A percentile compares a stretch with the other conserved stretches of the same genome.
Evolutionary conservation across 441 rosid species (phyloP).

Genomic region (Erysimum cheiri): DNA sequence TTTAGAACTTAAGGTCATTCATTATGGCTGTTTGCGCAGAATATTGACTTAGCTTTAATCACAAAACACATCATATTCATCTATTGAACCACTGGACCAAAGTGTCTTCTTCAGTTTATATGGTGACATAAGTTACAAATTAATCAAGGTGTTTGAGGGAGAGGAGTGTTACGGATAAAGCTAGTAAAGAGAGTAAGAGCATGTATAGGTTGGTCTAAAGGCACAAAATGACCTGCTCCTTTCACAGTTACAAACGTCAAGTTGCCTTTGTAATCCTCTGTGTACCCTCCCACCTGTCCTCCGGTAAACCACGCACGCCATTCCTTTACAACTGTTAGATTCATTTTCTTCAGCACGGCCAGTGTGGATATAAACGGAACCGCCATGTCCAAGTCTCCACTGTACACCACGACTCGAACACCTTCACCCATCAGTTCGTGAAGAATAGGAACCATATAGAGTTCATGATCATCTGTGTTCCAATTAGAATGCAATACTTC

Average conservation of each 20-base stretch:
- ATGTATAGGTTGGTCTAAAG: constrained; percentile 60
- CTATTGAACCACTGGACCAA: too few relatives aligned
- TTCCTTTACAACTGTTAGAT: constrained; percentile 49
- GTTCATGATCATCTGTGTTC: neutral
- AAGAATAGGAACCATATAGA: constrained; percentile 53
- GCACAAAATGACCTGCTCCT: constrained; percentile 78
- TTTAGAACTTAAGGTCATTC: too few relatives aligned
- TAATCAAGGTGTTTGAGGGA: constrained; percentile 44
- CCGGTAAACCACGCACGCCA: constrained; percentile 69
- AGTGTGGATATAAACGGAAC: constrained; percentile 59
- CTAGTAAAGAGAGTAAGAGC: constrained; percentile 65
- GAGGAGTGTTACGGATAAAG: constrained; percentile 57
- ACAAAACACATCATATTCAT: neutral
- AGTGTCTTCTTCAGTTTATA: too few relatives aligned
- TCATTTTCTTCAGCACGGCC: constrained; percentile 49
- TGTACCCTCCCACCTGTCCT: constrained; percentile 71
- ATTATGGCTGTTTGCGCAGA: neutral
- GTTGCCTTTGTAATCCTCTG: constrained; percentile 55
- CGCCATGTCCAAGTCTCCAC: constrained; percentile 68
- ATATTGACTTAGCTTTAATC: neutral
- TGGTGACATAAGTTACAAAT: neutral
- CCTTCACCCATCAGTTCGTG: constrained; percentile 50
- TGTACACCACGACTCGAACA: constrained; percentile 65
- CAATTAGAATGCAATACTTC: neutral
- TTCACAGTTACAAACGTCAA: constrained; percentile 63